phyloP scores from a whole-genome alignment of 495 filamentous ascomycete species.

The Podospora sp. region DNA sequence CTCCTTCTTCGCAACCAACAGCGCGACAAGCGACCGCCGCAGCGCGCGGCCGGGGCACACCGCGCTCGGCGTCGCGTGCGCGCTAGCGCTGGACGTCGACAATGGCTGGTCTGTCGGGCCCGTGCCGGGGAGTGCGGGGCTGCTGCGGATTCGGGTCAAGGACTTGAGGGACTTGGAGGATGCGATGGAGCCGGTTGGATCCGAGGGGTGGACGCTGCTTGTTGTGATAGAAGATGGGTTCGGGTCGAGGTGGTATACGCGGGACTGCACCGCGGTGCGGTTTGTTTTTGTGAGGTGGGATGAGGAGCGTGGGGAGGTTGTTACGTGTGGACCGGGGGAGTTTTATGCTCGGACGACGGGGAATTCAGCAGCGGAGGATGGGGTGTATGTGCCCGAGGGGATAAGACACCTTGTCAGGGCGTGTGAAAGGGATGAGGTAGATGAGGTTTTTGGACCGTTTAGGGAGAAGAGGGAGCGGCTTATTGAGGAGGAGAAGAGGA shows the following conservation, averaged over 20 bases:
- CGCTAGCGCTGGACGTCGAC: background rate
- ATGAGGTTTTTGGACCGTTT: constrained; percentile 6
- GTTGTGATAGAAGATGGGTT: background rate
- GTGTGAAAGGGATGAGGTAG: constrained; percentile 9
- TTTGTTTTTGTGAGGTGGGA: constrained; percentile 2
- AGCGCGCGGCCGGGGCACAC: background rate
- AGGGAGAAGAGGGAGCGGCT: constrained; percentile 2
- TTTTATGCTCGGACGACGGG: constrained; percentile 4
- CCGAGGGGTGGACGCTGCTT: constrained; percentile 2
- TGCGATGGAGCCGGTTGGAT: background rate
- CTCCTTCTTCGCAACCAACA: constrained; percentile 4
- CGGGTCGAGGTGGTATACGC: background rate
- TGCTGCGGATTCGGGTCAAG: too few relatives aligned
- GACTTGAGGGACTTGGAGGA: background rate
- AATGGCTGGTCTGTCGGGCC: too few relatives aligned
- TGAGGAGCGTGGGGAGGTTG: background rate
- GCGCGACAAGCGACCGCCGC: constrained; percentile 10
- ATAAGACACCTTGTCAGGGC: background rate
- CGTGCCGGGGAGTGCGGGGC: too few relatives aligned
- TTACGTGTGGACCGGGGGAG: constrained; percentile 1
- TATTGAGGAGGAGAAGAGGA: background rate
- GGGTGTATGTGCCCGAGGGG: background rate
- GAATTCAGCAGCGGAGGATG: background rate
- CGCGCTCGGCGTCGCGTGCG: background rate
- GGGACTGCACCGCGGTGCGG: background rate